phyloP scores from a whole-genome alignment of 2,329 filamentous ascomycete species.

The Botrytis cinerea region DNA sequence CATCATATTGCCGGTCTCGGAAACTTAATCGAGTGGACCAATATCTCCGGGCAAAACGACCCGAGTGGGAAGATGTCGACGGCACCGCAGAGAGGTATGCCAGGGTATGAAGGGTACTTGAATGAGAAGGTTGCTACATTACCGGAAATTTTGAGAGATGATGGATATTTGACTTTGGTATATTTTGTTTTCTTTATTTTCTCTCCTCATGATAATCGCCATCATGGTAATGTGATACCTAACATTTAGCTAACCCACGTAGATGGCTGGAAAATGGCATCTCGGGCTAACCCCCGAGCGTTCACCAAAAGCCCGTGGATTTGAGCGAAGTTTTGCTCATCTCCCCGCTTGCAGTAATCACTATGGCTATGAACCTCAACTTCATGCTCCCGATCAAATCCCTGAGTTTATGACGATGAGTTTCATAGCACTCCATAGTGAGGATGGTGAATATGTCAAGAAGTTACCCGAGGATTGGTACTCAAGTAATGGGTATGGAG shows the following conservation, averaged over 20 bases:
- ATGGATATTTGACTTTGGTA: conserved; percentile 55
- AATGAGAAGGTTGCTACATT: conserved; percentile 54
- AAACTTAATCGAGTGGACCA: conserved; percentile 40
- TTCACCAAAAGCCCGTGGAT: not conserved
- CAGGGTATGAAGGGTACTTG: conserved; percentile 58
- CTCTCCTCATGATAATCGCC: not conserved
- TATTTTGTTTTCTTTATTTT: not conserved
- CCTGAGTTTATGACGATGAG: not conserved
- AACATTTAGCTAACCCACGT: not conserved
- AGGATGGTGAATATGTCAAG: not conserved
- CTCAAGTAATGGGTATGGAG: conserved; percentile 22
- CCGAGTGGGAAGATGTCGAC: conserved; percentile 41
- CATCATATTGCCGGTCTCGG: conserved; percentile 51
- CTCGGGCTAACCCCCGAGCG: not conserved
- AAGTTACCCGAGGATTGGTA: not conserved
- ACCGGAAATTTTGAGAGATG: conserved; percentile 53
- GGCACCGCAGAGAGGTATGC: conserved; percentile 46
- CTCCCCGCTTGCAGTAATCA: not conserved
- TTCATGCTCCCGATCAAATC: not conserved
- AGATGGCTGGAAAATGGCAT: not conserved
- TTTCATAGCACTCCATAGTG: not conserved
- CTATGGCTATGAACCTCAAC: not conserved
- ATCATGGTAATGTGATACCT: not conserved
- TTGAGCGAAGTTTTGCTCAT: not conserved
- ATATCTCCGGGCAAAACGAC: conserved; percentile 31